These are phyloP conservation scores for Rhynchospora breviuscula DNA, from an alignment of 176 grass and related monocot genomes.

Conservation along the genomic window DNA sequence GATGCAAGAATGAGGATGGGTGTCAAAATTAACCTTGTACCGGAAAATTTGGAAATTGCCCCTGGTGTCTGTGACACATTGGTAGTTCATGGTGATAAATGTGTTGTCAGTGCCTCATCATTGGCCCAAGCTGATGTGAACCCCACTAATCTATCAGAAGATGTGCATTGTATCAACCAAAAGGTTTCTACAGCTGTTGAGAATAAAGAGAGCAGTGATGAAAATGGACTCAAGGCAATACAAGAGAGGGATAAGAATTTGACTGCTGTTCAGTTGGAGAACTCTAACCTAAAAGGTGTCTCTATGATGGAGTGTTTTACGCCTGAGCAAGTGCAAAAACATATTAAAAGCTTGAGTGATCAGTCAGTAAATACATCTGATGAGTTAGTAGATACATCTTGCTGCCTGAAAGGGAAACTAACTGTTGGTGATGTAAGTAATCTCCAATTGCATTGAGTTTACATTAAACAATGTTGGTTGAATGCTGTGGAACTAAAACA, in stretches of 20 bases:
- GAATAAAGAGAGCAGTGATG: conserved; percentile 35
- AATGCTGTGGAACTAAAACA: background rate
- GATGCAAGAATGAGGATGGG: conserved; percentile 2
- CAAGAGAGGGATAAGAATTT: conserved; percentile 55
- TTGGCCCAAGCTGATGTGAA: conserved; percentile 31
- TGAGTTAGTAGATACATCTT: conserved; percentile 66
- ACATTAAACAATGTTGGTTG: background rate
- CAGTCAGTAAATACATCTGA: background rate
- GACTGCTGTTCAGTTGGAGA: conserved; percentile 69
- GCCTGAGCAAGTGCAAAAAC: conserved; percentile 81
- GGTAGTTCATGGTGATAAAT: conserved; percentile 34
- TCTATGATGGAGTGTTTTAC: conserved; percentile 96
- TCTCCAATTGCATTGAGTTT: too few species aligned
- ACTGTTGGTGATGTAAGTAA: background rate
- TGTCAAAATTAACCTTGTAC: conserved; percentile 33
- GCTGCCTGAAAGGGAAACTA: background rate
- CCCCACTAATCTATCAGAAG: conserved; percentile 39
- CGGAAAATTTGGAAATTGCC: background rate
- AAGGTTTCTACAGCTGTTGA: conserved; percentile 43
- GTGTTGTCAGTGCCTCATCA: conserved; percentile 23
- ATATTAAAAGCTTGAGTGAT: conserved; percentile 74
- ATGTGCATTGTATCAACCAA: conserved; percentile 58
- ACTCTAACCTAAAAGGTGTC: conserved; percentile 96
- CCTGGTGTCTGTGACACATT: conserved; percentile 23
- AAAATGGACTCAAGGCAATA: conserved; percentile 48